phyloP scores from a whole-genome alignment of 2,329 filamentous ascomycete genomes.

The Botrytis deweyae region DNA sequence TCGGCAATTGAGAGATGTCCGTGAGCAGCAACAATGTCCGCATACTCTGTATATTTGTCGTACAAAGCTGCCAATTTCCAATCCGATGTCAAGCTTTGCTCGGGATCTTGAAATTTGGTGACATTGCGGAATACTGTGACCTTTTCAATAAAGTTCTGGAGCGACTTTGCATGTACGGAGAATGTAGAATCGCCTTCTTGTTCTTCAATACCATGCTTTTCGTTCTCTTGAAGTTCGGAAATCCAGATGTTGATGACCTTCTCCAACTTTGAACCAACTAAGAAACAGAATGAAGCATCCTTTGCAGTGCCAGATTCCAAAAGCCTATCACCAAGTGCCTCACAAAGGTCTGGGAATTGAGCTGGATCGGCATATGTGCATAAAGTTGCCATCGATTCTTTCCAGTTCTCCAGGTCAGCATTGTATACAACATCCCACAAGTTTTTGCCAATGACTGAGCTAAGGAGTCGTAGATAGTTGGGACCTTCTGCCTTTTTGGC shows the following conservation, averaged over 20 bases:
- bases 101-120: constrained; percentile 82
- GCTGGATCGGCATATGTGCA: constrained; percentile 91
- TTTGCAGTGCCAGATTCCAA: constrained; percentile 75
- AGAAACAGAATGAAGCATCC: constrained; percentile 93
- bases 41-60: constrained; percentile 95
- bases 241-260: constrained; percentile 97
- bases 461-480: constrained; percentile 86
- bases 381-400: constrained; percentile 91
- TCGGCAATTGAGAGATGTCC: constrained; percentile 84
- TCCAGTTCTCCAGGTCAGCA: constrained; percentile 89
- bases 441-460: constrained; percentile 93
- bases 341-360: constrained; percentile 93
- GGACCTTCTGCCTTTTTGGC: constrained; percentile 78
- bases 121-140: constrained; percentile 95
- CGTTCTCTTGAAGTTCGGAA: constrained; percentile 79
- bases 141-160: constrained; percentile 97
- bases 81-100: constrained; percentile 67
- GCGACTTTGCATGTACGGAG: constrained; percentile 81
- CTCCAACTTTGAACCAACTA: constrained; percentile 93
- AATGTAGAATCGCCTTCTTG: constrained; percentile 75
- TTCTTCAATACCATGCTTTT: constrained; percentile 70
- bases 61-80: constrained; percentile 92
- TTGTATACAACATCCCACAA: constrained; percentile 98
- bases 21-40: constrained; percentile 88
- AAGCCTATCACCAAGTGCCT: constrained; percentile 88